These are phyloP conservation scores for Leccinellum luteum DNA, from an alignment of 768 basidiomycete genomes.

Conservation along the genomic window DNA sequence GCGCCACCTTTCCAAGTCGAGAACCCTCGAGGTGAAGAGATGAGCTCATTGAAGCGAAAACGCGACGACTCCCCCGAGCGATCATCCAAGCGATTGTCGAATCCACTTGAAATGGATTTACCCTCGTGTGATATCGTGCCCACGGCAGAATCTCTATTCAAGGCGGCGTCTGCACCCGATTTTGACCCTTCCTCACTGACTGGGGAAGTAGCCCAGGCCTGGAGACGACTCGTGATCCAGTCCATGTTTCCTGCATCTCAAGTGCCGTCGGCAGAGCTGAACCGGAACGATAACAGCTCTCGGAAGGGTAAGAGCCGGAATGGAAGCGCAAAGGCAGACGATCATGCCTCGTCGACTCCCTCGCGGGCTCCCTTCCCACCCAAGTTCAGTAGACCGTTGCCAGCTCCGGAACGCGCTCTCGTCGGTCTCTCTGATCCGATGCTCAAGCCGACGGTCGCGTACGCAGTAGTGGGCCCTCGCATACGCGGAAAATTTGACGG, in stretches of 20 bases:
- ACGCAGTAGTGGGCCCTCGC: slow-evolving; percentile 51
- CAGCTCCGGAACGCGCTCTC: slow-evolving; percentile 19
- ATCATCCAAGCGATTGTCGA: slow-evolving; percentile 35
- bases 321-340: not conserved
- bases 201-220: slow-evolving; percentile 50
- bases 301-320: slow-evolving; percentile 11
- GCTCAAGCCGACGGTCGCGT: slow-evolving; percentile 43
- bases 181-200: slow-evolving; percentile 35
- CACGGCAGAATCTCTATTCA: slow-evolving; percentile 13
- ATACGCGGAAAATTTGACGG: slow-evolving; percentile 72
- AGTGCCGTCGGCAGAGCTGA: slow-evolving; percentile 5
- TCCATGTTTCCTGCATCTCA: slow-evolving; percentile 60
- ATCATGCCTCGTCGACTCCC: not conserved
- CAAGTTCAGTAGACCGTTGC: slow-evolving; percentile 18
- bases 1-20: not conserved
- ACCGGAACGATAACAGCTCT: slow-evolving; percentile 12
- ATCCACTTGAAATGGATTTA: not conserved
- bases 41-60: slow-evolving; percentile 39
- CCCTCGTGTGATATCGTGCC: not conserved
- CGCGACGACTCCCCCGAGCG: slow-evolving; percentile 38
- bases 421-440: slow-evolving; percentile 14
- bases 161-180: slow-evolving; percentile 20
- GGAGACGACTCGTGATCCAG: slow-evolving; percentile 49
- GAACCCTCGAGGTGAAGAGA: not conserved
- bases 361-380: slow-evolving; percentile 15